These are phyloP conservation scores for Yarrowia yakushimensis DNA, from an alignment of 805 yeast genomes.

Conservation along the genomic window DNA sequence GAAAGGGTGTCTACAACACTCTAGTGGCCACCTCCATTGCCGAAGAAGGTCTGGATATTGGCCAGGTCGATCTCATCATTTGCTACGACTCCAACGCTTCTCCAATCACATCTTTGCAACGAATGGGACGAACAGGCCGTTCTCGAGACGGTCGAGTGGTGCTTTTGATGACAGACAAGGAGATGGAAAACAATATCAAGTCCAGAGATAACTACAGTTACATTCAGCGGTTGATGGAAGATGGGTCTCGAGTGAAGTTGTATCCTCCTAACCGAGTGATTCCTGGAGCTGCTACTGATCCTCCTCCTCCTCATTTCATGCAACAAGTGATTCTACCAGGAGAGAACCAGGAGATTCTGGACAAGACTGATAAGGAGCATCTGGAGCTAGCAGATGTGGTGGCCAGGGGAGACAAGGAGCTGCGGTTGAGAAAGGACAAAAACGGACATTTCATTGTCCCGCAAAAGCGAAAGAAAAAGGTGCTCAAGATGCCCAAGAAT, in stretches of 20 bases:
- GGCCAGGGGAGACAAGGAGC: neutral
- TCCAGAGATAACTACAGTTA: constrained; percentile 80
- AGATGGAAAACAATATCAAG: constrained; percentile 70
- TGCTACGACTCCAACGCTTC: constrained; percentile 92
- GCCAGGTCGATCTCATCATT: constrained; percentile 91
- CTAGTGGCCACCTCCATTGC: constrained; percentile 96
- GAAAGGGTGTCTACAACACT: constrained; percentile 67
- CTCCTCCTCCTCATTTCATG: constrained; percentile 54
- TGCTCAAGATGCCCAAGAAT: constrained; percentile 1
- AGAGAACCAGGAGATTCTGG: constrained; percentile 50
- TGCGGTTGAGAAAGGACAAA: constrained; percentile 3
- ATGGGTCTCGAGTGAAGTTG: constrained; percentile 40
- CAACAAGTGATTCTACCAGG: constrained; percentile 62
- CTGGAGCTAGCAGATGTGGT: constrained; percentile 12
- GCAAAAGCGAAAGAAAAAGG: neutral
- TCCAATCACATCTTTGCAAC: constrained; percentile 87
- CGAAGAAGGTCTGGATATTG: constrained; percentile 97
- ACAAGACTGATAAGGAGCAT: constrained; percentile 1
- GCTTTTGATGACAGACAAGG: constrained; percentile 70
- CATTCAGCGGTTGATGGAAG: constrained; percentile 57
- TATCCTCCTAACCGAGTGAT: constrained; percentile 62
- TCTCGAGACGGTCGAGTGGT: constrained; percentile 83
- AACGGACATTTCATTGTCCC: neutral
- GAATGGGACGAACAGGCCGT: constrained; percentile 99
- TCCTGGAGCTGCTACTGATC: constrained; percentile 46